Conservation (phyloP, 139 green algal species). For the Chlamydomonas asymmetrica region DNA sequence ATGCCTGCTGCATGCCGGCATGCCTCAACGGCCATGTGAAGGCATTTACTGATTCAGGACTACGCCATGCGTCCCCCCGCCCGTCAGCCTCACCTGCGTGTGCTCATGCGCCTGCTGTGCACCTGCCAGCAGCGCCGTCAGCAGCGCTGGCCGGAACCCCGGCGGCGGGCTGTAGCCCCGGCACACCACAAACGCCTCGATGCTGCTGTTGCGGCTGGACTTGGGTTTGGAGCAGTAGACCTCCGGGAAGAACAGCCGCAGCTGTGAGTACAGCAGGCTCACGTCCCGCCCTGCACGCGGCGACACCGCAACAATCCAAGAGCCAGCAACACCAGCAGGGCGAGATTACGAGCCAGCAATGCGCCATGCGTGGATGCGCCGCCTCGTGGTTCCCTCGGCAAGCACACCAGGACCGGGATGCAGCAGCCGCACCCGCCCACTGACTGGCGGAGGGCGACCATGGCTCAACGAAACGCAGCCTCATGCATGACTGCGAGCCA, state of each 20-base stretch:
- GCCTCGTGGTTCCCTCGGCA: too few species aligned
- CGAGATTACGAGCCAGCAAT: too few species aligned
- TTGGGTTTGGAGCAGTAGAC: conserved; percentile 95
- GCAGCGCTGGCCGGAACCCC: conserved; percentile 62
- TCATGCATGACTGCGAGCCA: too few species aligned
- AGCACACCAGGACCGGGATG: too few species aligned
- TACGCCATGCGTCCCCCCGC: not conserved
- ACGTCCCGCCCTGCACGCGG: conserved; percentile 81
- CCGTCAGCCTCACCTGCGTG: conserved; percentile 3
- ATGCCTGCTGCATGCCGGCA: too few species aligned
- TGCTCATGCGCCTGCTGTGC: conserved; percentile 17
- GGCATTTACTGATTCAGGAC: not conserved
- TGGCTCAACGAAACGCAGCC: too few species aligned
- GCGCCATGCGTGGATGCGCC: too few species aligned
- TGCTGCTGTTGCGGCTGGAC: conserved; percentile 88
- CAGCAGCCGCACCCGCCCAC: too few species aligned
- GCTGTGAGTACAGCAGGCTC: conserved; percentile 89
- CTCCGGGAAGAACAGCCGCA: conserved; percentile 88
- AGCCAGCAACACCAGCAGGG: too few species aligned
- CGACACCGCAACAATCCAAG: not conserved
- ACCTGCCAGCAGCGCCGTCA: conserved; percentile 57
- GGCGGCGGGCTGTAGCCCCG: conserved; percentile 69
- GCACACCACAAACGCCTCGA: conserved; percentile 98
- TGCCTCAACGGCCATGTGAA: too few species aligned
- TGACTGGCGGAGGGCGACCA: too few species aligned